Evolutionary conservation across 108 stramenopile genomes (phyloP).

Genomic region (Parietichytrium sp.): DNA sequence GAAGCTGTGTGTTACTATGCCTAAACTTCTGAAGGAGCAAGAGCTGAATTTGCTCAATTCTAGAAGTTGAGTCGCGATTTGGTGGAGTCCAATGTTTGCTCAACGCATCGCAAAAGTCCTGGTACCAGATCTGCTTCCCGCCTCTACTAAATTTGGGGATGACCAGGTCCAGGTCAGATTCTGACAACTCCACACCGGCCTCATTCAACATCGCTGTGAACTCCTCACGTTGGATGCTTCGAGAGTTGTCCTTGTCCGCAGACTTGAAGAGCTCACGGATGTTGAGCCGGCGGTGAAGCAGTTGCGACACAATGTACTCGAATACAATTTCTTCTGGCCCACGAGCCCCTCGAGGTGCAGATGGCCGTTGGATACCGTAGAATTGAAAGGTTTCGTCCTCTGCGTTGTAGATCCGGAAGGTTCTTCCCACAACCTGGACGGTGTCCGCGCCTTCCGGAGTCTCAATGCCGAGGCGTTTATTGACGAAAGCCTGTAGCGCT

Average conservation of each 20-base stretch:
- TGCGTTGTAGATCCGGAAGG: not conserved
- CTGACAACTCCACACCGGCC: not conserved
- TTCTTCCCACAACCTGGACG: not conserved
- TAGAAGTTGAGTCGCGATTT: not conserved
- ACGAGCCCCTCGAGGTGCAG: not conserved
- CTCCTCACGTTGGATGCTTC: not conserved
- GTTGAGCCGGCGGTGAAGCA: slow-evolving; percentile 9
- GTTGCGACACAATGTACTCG: not conserved
- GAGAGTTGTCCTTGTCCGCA: slow-evolving; percentile 23
- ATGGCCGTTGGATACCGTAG: not conserved
- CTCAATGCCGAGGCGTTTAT: not conserved
- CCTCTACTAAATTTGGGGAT: not conserved
- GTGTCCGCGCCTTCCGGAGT: not conserved
- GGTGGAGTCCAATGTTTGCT: not conserved
- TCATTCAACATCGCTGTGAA: slow-evolving; percentile 10
- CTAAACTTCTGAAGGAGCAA: slow-evolving; percentile 27
- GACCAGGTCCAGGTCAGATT: slow-evolving; percentile 11
- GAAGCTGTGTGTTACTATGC: slow-evolving; percentile 9
- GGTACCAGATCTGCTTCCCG: not conserved
- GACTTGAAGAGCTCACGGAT: slow-evolving; percentile 20
- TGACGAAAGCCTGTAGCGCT: not conserved
- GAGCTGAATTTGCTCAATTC: not conserved
- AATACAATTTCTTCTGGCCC: not conserved
- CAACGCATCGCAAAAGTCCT: slow-evolving; percentile 10
- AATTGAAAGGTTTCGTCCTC: not conserved